Evolutionary conservation across 306 rosid species (phyloP).

Genomic region (Citrullus mucosospermus): DNA sequence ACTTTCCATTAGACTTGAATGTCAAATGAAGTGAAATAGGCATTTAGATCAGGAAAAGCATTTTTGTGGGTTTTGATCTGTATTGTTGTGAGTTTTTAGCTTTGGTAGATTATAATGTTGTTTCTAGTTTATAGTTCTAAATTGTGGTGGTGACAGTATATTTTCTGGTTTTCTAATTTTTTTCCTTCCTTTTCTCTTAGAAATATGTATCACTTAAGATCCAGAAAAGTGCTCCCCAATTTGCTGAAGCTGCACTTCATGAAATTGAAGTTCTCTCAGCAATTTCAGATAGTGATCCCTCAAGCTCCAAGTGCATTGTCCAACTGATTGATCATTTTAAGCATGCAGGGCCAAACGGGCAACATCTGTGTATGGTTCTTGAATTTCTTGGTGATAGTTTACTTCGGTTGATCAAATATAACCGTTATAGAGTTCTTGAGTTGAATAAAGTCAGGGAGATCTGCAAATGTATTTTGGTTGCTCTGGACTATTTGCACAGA

Average conservation of each 20-base stretch:
- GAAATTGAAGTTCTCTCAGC: constrained; percentile 74
- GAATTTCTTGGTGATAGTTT: constrained; percentile 93
- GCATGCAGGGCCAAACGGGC: constrained; percentile 92
- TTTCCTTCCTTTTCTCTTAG: constrained; percentile 23
- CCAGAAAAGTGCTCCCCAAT: constrained; percentile 91
- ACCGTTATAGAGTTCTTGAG: constrained; percentile 61
- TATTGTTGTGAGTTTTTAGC: neutral
- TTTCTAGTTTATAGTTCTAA: neutral
- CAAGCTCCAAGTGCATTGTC: constrained; percentile 64
- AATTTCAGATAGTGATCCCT: constrained; percentile 51
- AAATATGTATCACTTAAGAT: constrained; percentile 88
- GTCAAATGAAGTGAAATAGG: neutral
- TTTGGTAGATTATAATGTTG: neutral
- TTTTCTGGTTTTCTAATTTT: neutral
- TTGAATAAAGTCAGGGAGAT: constrained; percentile 72
- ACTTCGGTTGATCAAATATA: constrained; percentile 73
- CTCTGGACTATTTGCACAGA: constrained; percentile 87
- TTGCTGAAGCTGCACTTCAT: constrained; percentile 89
- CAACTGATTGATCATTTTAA: constrained; percentile 80
- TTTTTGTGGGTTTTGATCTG: neutral
- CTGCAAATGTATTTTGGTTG: constrained; percentile 63
- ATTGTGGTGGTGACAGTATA: neutral
- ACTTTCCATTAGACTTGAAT: neutral
- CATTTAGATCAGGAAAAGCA: neutral
- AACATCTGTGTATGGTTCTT: constrained; percentile 95